These are phyloP conservation scores for Salvia hispanica DNA, from an alignment of 257 asterid species.

Conservation along the genomic window DNA sequence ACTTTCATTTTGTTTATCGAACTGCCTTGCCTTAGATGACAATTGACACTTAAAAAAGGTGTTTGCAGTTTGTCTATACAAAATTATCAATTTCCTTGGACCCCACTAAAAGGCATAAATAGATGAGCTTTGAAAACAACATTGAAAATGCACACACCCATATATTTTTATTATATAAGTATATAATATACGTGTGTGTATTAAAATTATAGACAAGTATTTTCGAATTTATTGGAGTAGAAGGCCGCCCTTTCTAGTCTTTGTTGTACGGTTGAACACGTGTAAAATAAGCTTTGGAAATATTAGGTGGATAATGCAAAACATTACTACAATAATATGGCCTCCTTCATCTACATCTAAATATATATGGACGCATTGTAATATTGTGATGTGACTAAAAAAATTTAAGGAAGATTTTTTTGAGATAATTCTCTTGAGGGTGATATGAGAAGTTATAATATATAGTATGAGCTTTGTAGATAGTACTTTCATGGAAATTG, in stretches of 20 bases:
- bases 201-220: background rate
- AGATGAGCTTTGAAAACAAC: background rate
- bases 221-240: slow-evolving; percentile 4
- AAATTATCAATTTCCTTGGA: slow-evolving; percentile 5
- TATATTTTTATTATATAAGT: background rate
- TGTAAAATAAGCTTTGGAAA: slow-evolving; percentile 18
- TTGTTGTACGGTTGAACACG: slow-evolving; percentile 31
- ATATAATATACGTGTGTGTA: background rate
- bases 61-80: slow-evolving; percentile 19
- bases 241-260: slow-evolving; percentile 19
- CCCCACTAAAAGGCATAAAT: slow-evolving; percentile 27
- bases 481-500: too few species aligned
- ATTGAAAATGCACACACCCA: background rate
- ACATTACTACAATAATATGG: background rate
- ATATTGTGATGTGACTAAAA: too few species aligned
- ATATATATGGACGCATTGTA: slow-evolving; percentile 11
- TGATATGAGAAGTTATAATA: too few species aligned
- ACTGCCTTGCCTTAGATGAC: background rate
- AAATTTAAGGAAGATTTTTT: background rate
- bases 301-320: slow-evolving; percentile 8
- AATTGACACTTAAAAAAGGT: slow-evolving; percentile 11
- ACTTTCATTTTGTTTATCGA: background rate
- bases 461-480: too few species aligned
- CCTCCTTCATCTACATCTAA: background rate
- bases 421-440: too few species aligned